These are phyloP conservation scores for Microbotryum intermedium DNA, from an alignment of 1,284 basidiomycete species.

Conservation along the genomic window DNA sequence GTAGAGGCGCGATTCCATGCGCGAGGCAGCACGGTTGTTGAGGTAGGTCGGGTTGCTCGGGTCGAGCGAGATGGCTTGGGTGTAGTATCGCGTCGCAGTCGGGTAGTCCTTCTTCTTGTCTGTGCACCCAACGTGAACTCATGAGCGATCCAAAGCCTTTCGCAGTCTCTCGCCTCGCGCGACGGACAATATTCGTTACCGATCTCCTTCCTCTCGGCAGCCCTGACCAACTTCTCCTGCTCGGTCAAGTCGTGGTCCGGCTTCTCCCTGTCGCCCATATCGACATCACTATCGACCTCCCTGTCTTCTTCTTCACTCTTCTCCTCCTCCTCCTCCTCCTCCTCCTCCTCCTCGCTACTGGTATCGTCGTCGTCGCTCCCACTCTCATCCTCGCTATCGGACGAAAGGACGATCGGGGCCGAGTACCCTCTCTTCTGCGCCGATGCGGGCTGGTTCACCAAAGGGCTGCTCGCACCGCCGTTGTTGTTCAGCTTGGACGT, in stretches of 20 bases:
- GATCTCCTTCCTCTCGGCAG: slow-evolving; percentile 15
- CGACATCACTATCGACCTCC: slow-evolving; percentile 1
- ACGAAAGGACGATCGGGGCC: not conserved
- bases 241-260: slow-evolving; percentile 18
- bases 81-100: slow-evolving; percentile 64
- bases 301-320: not conserved
- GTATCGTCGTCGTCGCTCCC: not conserved
- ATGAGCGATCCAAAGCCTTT: not conserved
- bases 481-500: not conserved
- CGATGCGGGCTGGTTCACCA: too few relatives aligned
- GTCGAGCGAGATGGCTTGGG: slow-evolving; percentile 63
- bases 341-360: not conserved
- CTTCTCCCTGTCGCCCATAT: slow-evolving; percentile 6
- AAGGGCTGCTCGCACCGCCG: too few relatives aligned
- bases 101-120: slow-evolving; percentile 27
- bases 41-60: slow-evolving; percentile 63
- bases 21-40: slow-evolving; percentile 76
- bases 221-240: slow-evolving; percentile 8
- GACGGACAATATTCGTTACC: slow-evolving; percentile 17
- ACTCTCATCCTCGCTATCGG: slow-evolving; percentile 1
- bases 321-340: slow-evolving; percentile 1
- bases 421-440: not conserved
- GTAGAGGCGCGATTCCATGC: slow-evolving; percentile 72
- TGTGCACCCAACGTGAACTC: not conserved
- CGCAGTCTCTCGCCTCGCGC: not conserved